Base-by-base conservation (phyloP, 2,329 filamentous ascomycete genomes). In the Exophiala xenobiotica region DNA sequence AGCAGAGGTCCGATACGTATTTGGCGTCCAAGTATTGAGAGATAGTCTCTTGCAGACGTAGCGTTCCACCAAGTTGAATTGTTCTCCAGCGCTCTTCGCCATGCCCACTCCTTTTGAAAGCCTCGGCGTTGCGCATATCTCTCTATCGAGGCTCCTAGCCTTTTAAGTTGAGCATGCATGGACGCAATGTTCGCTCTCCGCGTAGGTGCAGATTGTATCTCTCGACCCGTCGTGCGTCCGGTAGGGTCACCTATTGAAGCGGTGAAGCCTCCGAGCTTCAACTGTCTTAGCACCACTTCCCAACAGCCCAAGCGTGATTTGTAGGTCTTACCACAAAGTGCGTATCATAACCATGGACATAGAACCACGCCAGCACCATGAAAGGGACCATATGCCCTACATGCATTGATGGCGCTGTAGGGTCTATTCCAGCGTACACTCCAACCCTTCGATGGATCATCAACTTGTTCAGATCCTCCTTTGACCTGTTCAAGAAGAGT, bases 1-100 rank as follows among this genome's bases (percentile, higher is more conserved):
- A 99, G 77, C 88, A 99, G 90, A 2, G 90, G 80, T 1, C 92
- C 90, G 44, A 99, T 73, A 52, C 92, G 79, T 66, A 90, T 82
- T 39, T 83, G 79, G 24, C 78, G 79, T 2, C 90, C 93, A 23
- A 96, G 73, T 50, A 85, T 78, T 65, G 81, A 80, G 60, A 95
- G 74, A 45, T 96, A 80, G 39, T 96, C 87, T 42, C 89, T 75
- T 38, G 95, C 75, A 1, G 83, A 77, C 37, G 88, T 71, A 31
- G 79, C 81, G 59, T 86, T 81, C 73, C 91, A 82, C 93, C 93
- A 99, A 43, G 77, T 76, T 57, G 83, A 86, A 69, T 99, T 99
- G 72, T 96, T 95, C 22, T 84, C 68, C 29, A 96, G 63, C 18
- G 79, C 80, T 48, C 83, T 80, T 57, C 76, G 81, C 74, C 87